A percentile compares a stretch with the other conserved stretches of the same genome.
Evolutionary conservation across 2,329 filamentous ascomycete species (phyloP).

Genomic region (Scedosporium boydii): DNA sequence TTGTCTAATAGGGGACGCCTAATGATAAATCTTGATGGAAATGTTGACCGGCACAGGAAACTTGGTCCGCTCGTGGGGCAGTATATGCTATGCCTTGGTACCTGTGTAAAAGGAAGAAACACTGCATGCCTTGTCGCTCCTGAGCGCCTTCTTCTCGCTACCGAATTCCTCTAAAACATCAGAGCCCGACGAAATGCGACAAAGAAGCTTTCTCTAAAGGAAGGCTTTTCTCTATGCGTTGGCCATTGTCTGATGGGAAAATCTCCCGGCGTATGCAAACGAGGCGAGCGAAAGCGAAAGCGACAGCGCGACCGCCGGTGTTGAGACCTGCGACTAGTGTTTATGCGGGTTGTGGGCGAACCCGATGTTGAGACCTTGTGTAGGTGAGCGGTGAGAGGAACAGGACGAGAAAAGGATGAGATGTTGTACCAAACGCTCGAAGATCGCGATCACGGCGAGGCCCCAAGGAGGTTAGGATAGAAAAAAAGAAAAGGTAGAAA

Average conservation of each 20-base stretch:
- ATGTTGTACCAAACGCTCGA: neutral
- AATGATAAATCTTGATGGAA: neutral
- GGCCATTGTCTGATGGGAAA: neutral
- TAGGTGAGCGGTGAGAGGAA: neutral
- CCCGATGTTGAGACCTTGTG: neutral
- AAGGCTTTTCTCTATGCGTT: slow-evolving; percentile 1
- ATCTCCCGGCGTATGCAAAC: neutral
- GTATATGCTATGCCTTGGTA: neutral
- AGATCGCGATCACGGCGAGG: neutral
- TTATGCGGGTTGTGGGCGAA: neutral
- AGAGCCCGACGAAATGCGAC: neutral
- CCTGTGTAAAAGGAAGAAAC: neutral
- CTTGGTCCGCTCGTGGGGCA: neutral
- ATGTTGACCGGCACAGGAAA: neutral
- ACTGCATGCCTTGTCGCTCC: neutral
- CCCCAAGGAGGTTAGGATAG: neutral
- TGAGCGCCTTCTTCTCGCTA: neutral
- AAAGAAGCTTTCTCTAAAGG: neutral
- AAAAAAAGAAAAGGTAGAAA: neutral
- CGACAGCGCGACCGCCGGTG: neutral
- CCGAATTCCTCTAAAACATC: neutral
- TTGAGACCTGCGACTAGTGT: neutral
- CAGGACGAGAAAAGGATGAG: neutral
- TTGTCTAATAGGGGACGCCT: neutral
- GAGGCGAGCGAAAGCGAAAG: neutral